Percentiles rank a stretch among this genome's conserved stretches.
phyloP scores from a whole-genome alignment of 148 eudicot genomes.

The Dysphania ambrosioides region DNA sequence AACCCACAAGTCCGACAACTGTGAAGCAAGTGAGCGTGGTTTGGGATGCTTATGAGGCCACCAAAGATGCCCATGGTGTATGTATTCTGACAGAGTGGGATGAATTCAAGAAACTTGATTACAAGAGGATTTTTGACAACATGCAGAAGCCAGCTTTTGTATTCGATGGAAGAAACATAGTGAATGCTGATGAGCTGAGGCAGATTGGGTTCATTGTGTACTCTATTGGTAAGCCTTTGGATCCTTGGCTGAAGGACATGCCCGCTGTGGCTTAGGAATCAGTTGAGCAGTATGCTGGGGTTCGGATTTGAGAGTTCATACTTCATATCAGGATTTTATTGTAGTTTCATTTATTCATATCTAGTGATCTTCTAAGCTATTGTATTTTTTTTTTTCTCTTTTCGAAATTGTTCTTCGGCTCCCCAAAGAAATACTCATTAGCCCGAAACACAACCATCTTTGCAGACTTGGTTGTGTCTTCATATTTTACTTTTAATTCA shows the following conservation, averaged over 20 bases:
- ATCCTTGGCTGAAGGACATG: constrained; percentile 78
- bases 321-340: constrained; percentile 1
- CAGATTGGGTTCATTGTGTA: constrained; percentile 74
- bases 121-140: constrained; percentile 54
- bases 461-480: constrained; percentile 10
- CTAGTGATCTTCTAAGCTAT: not conserved
- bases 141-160: constrained; percentile 87
- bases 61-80: constrained; percentile 67
- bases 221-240: constrained; percentile 80
- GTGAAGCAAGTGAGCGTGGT: constrained; percentile 62
- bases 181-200: constrained; percentile 45
- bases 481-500: constrained; percentile 2
- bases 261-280: constrained; percentile 46
- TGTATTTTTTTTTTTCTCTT: not conserved
- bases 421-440: not conserved
- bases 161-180: constrained; percentile 69
- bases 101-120: constrained; percentile 70
- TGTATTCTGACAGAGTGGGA: constrained; percentile 80
- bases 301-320: not conserved
- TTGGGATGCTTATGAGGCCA: constrained; percentile 69
- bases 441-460: not conserved
- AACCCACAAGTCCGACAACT: constrained; percentile 62
- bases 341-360: constrained; percentile 7
- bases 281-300: not conserved
- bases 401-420: not conserved